phyloP scores from a whole-genome alignment of 164 flowering plant genomes.

The Chimonanthus praecox region DNA sequence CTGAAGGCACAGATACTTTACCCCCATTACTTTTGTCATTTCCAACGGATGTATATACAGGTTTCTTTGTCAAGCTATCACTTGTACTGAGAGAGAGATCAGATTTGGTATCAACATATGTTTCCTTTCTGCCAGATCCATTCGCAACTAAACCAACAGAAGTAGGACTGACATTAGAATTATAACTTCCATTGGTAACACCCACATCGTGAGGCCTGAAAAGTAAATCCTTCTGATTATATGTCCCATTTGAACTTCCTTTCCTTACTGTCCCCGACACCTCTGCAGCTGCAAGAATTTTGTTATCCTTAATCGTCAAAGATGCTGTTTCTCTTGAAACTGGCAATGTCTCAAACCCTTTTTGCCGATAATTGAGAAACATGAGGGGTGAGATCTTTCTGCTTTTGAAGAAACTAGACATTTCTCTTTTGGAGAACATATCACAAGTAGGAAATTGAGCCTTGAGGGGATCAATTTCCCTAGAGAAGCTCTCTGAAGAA shows the following conservation, averaged over 20 bases:
- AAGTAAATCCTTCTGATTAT: conserved; percentile 10
- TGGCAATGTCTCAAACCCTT: conserved; percentile 28
- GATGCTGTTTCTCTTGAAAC: conserved; percentile 24
- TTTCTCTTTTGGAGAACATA: conserved; percentile 70
- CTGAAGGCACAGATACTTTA: conserved; percentile 22
- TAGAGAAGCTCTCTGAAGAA: conserved; percentile 16
- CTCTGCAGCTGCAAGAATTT: conserved; percentile 8
- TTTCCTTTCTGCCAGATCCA: conserved; percentile 16
- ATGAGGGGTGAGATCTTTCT: conserved; percentile 48
- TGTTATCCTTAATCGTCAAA: conserved; percentile 14
- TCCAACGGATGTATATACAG: conserved; percentile 11
- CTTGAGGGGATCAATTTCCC: conserved; percentile 52
- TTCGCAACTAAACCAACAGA: conserved; percentile 24
- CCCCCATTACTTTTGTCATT: conserved; percentile 22
- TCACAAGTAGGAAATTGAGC: conserved; percentile 71
- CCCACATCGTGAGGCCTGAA: conserved; percentile 13
- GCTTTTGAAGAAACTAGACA: conserved; percentile 52
- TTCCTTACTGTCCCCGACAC: conserved; percentile 14
- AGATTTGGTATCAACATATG: conserved; percentile 7
- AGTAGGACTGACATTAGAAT: conserved; percentile 12
- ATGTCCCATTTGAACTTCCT: conserved; percentile 33
- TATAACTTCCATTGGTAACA: conserved; percentile 12
- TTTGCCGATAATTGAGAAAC: conserved; percentile 31
- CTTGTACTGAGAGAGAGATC: conserved; percentile 15
- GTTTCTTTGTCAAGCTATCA: conserved; percentile 15